Evolutionary conservation across 208 protist species (phyloP).

Genomic region (Tetramitus jugosus): DNA sequence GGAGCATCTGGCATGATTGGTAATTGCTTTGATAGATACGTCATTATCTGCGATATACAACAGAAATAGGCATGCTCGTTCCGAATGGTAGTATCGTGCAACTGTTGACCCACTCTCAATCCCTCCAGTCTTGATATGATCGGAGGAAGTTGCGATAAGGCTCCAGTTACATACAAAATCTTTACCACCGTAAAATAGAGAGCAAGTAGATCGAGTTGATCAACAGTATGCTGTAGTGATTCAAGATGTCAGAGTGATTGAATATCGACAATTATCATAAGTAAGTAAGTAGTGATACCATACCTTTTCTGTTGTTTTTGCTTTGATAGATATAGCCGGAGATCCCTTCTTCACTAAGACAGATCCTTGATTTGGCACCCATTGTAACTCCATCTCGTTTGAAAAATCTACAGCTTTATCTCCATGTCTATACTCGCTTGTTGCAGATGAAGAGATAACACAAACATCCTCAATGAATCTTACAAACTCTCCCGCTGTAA

Average conservation of each 20-base stretch:
- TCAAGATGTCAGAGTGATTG: too few relatives aligned
- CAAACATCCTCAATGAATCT: too few relatives aligned
- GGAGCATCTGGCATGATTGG: neutral
- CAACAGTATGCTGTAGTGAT: constrained; percentile 12
- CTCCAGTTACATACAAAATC: constrained; percentile 30
- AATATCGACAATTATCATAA: too few relatives aligned
- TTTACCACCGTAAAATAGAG: constrained; percentile 34
- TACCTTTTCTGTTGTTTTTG: too few relatives aligned
- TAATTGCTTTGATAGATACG: neutral
- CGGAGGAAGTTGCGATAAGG: neutral
- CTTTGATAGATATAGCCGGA: too few relatives aligned
- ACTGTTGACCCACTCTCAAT: neutral
- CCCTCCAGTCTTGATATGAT: neutral
- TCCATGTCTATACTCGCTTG: too few relatives aligned
- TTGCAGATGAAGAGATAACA: too few relatives aligned
- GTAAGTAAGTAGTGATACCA: neutral
- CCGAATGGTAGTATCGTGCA: constrained; percentile 11
- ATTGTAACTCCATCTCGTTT: too few relatives aligned
- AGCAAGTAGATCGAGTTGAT: constrained; percentile 36
- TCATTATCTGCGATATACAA: neutral
- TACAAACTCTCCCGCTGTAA: too few relatives aligned
- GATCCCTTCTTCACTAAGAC: too few relatives aligned
- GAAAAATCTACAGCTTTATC: too few relatives aligned
- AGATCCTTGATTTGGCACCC: too few relatives aligned
- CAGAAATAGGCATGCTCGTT: constrained; percentile 25